Evolutionary conservation across 192 early-diverging fungal genomes (phyloP).

Genomic region (Allomyces macrogynus): DNA sequence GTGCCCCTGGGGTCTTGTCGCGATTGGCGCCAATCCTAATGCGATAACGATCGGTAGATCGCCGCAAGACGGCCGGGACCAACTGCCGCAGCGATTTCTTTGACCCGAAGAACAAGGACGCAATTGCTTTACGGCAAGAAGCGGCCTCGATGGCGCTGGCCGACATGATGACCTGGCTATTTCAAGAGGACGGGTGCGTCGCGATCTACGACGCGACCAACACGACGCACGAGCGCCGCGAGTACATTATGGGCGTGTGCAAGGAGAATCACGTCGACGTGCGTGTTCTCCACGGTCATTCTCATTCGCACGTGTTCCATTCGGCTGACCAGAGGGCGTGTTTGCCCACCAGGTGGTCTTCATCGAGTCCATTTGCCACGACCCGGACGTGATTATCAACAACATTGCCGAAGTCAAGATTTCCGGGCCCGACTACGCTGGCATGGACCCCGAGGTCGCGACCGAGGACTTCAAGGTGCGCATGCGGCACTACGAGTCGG

Average conservation of each 20-base stretch:
- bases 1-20: no score
- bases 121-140: background rate
- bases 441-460: slow-evolving; percentile 70
- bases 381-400: slow-evolving; percentile 59
- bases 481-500: slow-evolving; percentile 77
- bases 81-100: background rate
- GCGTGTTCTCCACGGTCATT: background rate
- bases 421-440: slow-evolving; percentile 80
- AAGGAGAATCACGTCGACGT: slow-evolving; percentile 36
- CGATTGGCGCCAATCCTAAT: no score
- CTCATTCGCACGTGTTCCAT: background rate
- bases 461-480: slow-evolving; percentile 75
- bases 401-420: slow-evolving; percentile 95
- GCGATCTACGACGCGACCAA: slow-evolving; percentile 99
- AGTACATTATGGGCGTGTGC: slow-evolving; percentile 49
- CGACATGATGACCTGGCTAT: slow-evolving; percentile 87
- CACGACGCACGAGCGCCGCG: slow-evolving; percentile 62
- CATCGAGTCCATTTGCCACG: slow-evolving; percentile 86
- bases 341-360: slow-evolving; percentile 61
- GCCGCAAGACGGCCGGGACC: background rate
- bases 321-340: background rate
- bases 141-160: slow-evolving; percentile 34
- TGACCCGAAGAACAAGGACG: background rate
- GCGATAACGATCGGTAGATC: background rate
- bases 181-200: slow-evolving; percentile 56